Conservation (phyloP, 2,329 filamentous ascomycete genomes). For the Botrytis elliptica region DNA sequence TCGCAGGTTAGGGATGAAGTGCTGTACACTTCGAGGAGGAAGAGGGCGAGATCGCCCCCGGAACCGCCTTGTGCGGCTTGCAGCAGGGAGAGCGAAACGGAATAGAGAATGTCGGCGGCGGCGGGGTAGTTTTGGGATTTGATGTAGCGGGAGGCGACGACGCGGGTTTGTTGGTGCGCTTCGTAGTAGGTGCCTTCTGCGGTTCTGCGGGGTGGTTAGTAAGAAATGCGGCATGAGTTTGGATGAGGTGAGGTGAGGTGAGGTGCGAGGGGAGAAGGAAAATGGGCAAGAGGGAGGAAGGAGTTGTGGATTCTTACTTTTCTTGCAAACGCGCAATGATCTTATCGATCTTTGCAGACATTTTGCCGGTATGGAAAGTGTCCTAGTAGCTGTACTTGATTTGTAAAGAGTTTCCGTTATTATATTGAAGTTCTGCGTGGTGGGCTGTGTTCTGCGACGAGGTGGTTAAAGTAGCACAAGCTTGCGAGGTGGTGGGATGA, state of each 20-base stretch:
- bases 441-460: not conserved
- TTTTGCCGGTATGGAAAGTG: constrained; percentile 29
- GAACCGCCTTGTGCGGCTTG: constrained; percentile 92
- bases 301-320: constrained; percentile 51
- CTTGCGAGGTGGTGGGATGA: constrained; percentile 1
- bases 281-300: not conserved
- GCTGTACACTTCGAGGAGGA: constrained; percentile 87
- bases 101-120: constrained; percentile 82
- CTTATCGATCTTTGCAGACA: constrained; percentile 62
- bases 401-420: not conserved
- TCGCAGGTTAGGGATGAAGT: constrained; percentile 80
- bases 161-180: constrained; percentile 95
- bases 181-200: constrained; percentile 93
- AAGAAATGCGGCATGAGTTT: constrained; percentile 8
- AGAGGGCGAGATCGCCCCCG: constrained; percentile 83
- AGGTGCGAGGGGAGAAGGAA: constrained; percentile 23
- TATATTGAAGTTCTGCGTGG: not conserved
- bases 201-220: constrained; percentile 58
- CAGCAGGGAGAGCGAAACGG: constrained; percentile 80
- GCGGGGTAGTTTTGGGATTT: constrained; percentile 82
- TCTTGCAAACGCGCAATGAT: constrained; percentile 74
- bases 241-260: constrained; percentile 10
- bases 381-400: not conserved
- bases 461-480: not conserved
- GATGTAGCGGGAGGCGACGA: constrained; percentile 90